phyloP scores from a whole-genome alignment of 768 basidiomycete genomes.

The Naganishia friedmannii region DNA sequence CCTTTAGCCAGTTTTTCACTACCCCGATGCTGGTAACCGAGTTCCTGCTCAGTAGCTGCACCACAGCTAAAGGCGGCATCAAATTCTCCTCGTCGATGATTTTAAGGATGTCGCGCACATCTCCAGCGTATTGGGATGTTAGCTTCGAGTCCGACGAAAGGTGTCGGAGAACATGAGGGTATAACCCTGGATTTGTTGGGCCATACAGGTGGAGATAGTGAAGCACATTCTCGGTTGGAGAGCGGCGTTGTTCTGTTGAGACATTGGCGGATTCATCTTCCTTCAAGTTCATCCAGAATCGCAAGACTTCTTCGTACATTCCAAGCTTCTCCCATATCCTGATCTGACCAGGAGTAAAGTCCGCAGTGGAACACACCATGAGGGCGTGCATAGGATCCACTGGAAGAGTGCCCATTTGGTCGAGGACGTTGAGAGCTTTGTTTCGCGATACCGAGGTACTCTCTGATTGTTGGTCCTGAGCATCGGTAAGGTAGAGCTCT shows the following conservation, averaged over 20 bases:
- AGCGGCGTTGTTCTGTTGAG: constrained; percentile 5
- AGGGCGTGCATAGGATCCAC: constrained; percentile 89
- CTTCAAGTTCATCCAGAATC: constrained; percentile 77
- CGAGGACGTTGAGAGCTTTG: constrained; percentile 73
- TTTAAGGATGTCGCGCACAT: constrained; percentile 69
- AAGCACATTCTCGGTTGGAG: constrained; percentile 63
- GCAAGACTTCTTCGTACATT: constrained; percentile 91
- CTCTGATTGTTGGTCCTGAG: constrained; percentile 52
- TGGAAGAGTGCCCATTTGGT: constrained; percentile 57
- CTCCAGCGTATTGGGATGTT: constrained; percentile 66
- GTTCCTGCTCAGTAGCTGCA: constrained; percentile 84
- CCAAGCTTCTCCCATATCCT: constrained; percentile 88
- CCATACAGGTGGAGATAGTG: constrained; percentile 73
- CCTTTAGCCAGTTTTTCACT: constrained; percentile 85
- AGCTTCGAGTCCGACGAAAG: constrained; percentile 77
- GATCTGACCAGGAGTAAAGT: constrained; percentile 79
- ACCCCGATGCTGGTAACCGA: constrained; percentile 85
- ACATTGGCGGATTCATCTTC: constrained; percentile 52
- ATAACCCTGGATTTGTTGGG: constrained; percentile 66
- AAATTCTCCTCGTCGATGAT: constrained; percentile 75
- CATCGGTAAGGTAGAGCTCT: constrained; percentile 73
- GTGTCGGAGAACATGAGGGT: constrained; percentile 82
- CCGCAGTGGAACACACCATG: constrained; percentile 83
- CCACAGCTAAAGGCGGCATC: constrained; percentile 82
- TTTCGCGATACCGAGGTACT: constrained; percentile 51